These are phyloP conservation scores for Pythium utonaiense DNA, from an alignment of 352 stramenopile genomes.

Conservation along the genomic window DNA sequence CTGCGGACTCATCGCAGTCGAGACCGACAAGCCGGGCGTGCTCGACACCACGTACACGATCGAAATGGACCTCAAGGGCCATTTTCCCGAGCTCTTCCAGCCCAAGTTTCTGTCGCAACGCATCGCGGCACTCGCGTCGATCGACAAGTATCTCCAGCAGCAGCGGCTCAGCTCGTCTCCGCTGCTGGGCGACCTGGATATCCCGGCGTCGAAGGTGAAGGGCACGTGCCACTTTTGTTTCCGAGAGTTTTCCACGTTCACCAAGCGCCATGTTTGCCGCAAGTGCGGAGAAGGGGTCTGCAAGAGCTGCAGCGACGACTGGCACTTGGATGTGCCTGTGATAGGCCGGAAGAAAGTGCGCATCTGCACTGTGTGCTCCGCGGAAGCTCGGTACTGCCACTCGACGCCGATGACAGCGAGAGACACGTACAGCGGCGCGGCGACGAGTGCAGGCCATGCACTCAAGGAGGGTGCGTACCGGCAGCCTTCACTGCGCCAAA, in stretches of 20 bases:
- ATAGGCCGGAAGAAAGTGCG: constrained; percentile 74
- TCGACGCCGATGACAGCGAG: constrained; percentile 20
- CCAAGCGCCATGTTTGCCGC: constrained; percentile 58
- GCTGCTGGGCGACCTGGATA: constrained; percentile 75
- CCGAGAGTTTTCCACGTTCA: constrained; percentile 54
- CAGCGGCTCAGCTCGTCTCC: constrained; percentile 75
- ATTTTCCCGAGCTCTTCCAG: constrained; percentile 69
- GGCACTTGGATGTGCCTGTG: constrained; percentile 74
- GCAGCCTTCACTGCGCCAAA: background rate
- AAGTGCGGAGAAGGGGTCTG: constrained; percentile 80
- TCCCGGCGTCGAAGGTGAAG: constrained; percentile 32
- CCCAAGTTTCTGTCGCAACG: constrained; percentile 62
- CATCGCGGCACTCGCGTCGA: constrained; percentile 58
- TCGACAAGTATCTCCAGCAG: constrained; percentile 78
- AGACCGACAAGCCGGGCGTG: constrained; percentile 69
- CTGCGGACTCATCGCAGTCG: constrained; percentile 72
- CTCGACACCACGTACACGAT: constrained; percentile 80
- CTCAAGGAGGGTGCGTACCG: background rate
- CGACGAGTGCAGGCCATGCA: background rate
- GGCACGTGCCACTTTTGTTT: constrained; percentile 74
- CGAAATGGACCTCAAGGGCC: constrained; percentile 81
- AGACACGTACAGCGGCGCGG: background rate
- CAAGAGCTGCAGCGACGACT: constrained; percentile 74
- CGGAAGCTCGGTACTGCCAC: constrained; percentile 60
- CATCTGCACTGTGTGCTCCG: constrained; percentile 83